A percentile compares a stretch with the other conserved stretches of the same genome.
phyloP scores from a whole-genome alignment of 1,284 basidiomycete species.

The Cryptococcus sp. region DNA sequence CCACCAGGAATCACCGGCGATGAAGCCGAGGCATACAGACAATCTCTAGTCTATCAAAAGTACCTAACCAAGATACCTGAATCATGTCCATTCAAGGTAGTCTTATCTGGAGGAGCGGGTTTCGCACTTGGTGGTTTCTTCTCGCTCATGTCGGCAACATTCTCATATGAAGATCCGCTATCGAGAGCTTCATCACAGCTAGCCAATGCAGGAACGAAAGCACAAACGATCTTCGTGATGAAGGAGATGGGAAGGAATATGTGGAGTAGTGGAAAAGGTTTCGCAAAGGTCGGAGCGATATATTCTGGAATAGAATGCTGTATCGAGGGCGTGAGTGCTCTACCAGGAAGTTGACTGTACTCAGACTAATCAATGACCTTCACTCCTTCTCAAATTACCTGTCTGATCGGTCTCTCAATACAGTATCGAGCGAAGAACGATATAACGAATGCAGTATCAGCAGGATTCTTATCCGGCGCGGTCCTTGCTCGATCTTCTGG shows the following conservation, averaged over 20 bases:
- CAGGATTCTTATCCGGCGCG: constrained; percentile 59
- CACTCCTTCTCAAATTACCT: no score
- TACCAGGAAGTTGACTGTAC: not conserved
- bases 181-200: constrained; percentile 57
- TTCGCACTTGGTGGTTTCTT: constrained; percentile 93
- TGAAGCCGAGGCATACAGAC: constrained; percentile 63
- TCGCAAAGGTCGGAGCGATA: constrained; percentile 89
- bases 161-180: constrained; percentile 91
- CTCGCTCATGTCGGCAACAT: constrained; percentile 90
- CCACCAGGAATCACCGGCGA: constrained; percentile 77
- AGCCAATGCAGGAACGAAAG: constrained; percentile 33
- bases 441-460: constrained; percentile 66
- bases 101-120: constrained; percentile 72
- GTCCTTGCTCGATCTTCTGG: constrained; percentile 79
- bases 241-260: constrained; percentile 92
- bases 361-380: not conserved
- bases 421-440: constrained; percentile 96
- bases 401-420: no score
- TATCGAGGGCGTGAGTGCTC: constrained; percentile 83
- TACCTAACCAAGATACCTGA: constrained; percentile 69
- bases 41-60: constrained; percentile 70
- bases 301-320: constrained; percentile 94
- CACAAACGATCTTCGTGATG: constrained; percentile 74
- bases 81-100: constrained; percentile 76
- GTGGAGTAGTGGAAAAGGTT: constrained; percentile 85